These are phyloP conservation scores for Fomitopsis schrenkii DNA, from an alignment of 1,284 basidiomycete species.

Conservation along the genomic window DNA sequence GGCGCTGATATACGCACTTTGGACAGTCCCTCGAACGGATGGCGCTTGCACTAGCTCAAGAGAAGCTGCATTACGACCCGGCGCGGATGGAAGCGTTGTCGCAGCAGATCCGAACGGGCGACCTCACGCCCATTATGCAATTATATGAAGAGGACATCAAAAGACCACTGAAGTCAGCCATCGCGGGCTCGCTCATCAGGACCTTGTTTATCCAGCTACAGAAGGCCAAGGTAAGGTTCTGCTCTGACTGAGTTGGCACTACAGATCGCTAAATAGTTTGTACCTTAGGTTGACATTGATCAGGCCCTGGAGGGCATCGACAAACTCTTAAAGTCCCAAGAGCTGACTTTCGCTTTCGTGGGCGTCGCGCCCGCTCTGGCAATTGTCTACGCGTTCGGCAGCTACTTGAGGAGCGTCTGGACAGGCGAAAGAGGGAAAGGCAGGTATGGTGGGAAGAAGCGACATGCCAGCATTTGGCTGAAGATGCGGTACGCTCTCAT, in stretches of 20 bases:
- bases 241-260: neutral
- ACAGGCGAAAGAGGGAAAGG: slow-evolving; percentile 42
- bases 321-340: slow-evolving; percentile 90
- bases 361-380: slow-evolving; percentile 90
- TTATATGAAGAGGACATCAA: slow-evolving; percentile 94
- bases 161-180: slow-evolving; percentile 76
- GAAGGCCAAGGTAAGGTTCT: slow-evolving; percentile 80
- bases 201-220: slow-evolving; percentile 93
- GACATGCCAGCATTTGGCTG: slow-evolving; percentile 51
- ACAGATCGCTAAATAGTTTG: neutral
- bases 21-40: slow-evolving; percentile 87
- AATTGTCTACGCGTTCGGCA: slow-evolving; percentile 69
- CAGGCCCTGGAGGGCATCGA: slow-evolving; percentile 86
- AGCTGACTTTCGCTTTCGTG: slow-evolving; percentile 96
- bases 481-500: slow-evolving; percentile 50
- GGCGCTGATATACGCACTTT: neutral
- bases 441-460: slow-evolving; percentile 48
- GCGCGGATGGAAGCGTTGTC: slow-evolving; percentile 65
- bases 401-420: slow-evolving; percentile 50
- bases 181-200: slow-evolving; percentile 81
- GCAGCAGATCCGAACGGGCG: slow-evolving; percentile 70
- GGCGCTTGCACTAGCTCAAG: slow-evolving; percentile 81
- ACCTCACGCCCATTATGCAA: slow-evolving; percentile 84
- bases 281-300: slow-evolving; percentile 80
- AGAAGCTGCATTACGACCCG: slow-evolving; percentile 65